Evolutionary conservation across 139 green algal species (phyloP), one percentile per base, ranked within the genome.

Genomic region (Prasinococcaceae sp.): DNA sequence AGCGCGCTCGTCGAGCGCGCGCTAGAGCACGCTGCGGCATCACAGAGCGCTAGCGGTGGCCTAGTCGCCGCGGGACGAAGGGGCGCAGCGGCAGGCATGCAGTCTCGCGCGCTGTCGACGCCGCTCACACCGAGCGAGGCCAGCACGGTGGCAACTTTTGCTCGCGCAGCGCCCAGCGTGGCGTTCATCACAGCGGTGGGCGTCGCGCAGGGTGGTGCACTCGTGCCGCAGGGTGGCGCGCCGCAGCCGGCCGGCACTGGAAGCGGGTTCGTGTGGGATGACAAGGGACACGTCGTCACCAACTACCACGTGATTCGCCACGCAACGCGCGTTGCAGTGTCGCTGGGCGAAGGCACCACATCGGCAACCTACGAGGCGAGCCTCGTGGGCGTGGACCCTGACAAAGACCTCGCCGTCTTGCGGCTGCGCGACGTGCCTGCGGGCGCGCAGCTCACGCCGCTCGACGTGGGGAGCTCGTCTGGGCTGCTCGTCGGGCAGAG

Each of bases 181-280:
- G n/a, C n/a, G n/a, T n/a, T n/a, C n/a, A n/a, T n/a, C n/a, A n/a
- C n/a, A n/a, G n/a, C n/a, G n/a, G n/a, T n/a, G n/a, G n/a, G n/a
- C n/a, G n/a, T n/a, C n/a, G n/a, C n/a, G n/a, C n/a, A n/a, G n/a
- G n/a, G n/a, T n/a, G n/a, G n/a, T n/a, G n/a, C n/a, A n/a, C n/a
- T n/a, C n/a, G n/a, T n/a, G n/a, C n/a, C n/a, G n/a, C n/a, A n/a
- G n/a, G n/a, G n/a, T n/a, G n/a, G n/a, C n/a, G n/a, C n/a, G n/a
- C n/a, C n/a, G 59, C 51, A 78, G 14, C 71, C 79, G 1, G 64
- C 80, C 44, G 80, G 80, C 0, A 60, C 68, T 1, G 82, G 82
- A n/a, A 77, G 57, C 14, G 82, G 82, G 30, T 84, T 92, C 46
- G 56, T 89, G 1, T 92, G 79, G 78, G 77, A 89, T 51, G 39